Base-by-base conservation (phyloP, 2,329 filamentous ascomycete species). In the Trichoderma sp. region DNA sequence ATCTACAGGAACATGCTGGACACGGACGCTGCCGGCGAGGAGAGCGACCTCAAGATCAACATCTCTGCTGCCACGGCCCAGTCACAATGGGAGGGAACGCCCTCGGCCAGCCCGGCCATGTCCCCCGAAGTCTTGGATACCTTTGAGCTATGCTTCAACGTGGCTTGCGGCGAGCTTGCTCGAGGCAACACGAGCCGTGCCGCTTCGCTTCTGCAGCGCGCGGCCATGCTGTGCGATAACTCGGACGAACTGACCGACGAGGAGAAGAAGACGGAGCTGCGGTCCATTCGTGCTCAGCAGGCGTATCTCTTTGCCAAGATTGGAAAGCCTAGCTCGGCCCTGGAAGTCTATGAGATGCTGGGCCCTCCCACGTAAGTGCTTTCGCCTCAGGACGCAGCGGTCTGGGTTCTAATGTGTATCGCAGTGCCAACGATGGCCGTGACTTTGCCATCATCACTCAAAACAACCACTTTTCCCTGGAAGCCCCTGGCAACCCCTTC, bases 131-230 rank as follows among this genome's bases (percentile, higher is more conserved):
- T 91, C 70, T 77, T 90, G 28, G 90, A 93, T 68, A 85, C 88
- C 2, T 95, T 95, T 70, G 92, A 95, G 78, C 88, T 90, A 28
- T 88, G 90, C 12, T 96, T 91, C 78, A 96, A 96, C 75, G 84
- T 87, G 26, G 91, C 90, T 9, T 94, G 91, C 74, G 83, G 83
- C 21, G 87, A 85, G 74, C 88, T 95, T 71, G 89, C 90, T 15
- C 82, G 86, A 54, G 89, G 87, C 7, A 88, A 91, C 70, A 80
- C 91, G 44, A 82, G 78, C 5, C 84, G 87, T 69, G 91, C 87
- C 1, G 82, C 86, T 24, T 79, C 89, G 26, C 80, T 93, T 64
- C 78, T 95, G 66, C 90, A 88, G 76, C 83, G 88, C 62, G 88
- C 92, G 2, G 84, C 83, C 70, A 85, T 88, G 69, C 79, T 94